Base-by-base conservation (phyloP, 2,329 filamentous ascomycete genomes). In the Xylariaceae sp. region DNA sequence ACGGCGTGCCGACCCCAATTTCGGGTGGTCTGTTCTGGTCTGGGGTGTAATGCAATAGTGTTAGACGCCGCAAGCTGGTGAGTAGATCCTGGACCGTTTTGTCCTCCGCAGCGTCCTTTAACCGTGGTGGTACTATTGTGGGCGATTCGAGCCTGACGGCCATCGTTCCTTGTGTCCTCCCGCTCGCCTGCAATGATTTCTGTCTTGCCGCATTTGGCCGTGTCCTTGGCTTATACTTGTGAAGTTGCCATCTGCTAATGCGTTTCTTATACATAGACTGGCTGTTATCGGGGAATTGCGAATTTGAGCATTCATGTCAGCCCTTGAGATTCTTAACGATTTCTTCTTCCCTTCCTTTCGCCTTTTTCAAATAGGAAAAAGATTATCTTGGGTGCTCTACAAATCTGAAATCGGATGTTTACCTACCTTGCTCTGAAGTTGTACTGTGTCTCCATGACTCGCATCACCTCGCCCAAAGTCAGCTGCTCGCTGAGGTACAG, bases 201-300 rank as follows among this genome's bases (percentile, higher is more conserved):
- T 29, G 25, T 7, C 25, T 29, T 14, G 25, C 19, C 17, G 29
- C 17, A 32, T 12, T 21, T 11, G 36, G 22, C 3, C 45, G 40
- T 11, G 19, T 40, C 29, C 27, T 43, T 14, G 32, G 41, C 17
- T 40, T 47, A 32, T 47, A 43, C 36, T 47, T 40, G 40, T 40
- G 32, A 17, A 44, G 40, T 14, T 42, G 40, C 45, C 45, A 47
- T 29, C 32, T 47, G 35, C 33, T 37, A 6, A 47, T 42, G 2
- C 45, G 34, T 17, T 35, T 37, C 25, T 47, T 47, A 32, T 47
- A 47, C 37, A 47, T 47, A 12, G 41, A 43, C 17, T 43, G 42
- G 19, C 42, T 44, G 16, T n/a, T n/a, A n/a, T n/a, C n/a, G n/a
- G n/a, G n/a, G n/a, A n/a, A n/a, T n/a, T n/a, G n/a, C n/a, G n/a